Evolutionary conservation across 257 asterid genomes (phyloP).

Genomic region (Primulina eburnea): DNA sequence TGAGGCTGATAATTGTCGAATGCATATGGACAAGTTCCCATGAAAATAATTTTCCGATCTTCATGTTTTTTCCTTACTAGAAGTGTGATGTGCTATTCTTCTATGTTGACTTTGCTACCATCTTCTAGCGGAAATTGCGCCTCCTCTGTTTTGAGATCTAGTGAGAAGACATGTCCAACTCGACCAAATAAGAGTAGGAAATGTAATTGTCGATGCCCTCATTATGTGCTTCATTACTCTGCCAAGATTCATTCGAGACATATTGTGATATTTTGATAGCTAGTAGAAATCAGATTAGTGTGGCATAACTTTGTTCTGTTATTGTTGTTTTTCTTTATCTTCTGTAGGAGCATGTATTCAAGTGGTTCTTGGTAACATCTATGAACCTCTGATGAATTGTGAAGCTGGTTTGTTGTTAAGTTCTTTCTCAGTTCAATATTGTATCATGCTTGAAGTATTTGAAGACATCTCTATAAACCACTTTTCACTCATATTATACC

Average conservation of each 20-base stretch:
- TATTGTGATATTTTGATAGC: not conserved
- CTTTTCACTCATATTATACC: not conserved
- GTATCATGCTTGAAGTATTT: not conserved
- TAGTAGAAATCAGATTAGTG: not conserved
- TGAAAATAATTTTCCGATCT: not conserved
- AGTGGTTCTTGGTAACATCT: not conserved
- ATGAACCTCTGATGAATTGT: not conserved
- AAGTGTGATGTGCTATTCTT: slow-evolving; percentile 8
- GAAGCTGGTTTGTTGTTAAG: not conserved
- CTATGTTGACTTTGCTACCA: not conserved
- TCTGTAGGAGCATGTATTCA: not conserved
- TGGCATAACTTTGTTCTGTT: not conserved
- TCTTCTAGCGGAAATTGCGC: not conserved
- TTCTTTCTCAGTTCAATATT: not conserved
- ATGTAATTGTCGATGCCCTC: not conserved
- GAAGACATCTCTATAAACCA: not conserved
- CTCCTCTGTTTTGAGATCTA: not conserved
- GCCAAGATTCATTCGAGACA: not conserved
- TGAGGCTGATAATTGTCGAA: not conserved
- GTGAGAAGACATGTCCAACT: not conserved
- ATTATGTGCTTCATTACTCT: not conserved
- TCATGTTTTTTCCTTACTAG: not conserved
- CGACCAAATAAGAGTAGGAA: not conserved
- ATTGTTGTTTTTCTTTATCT: not conserved
- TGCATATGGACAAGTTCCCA: not conserved